A percentile compares a stretch with the other conserved stretches of the same genome.
These are phyloP conservation scores for Malus hybrid DNA, from an alignment of 331 rosid species.

Conservation along the genomic window DNA sequence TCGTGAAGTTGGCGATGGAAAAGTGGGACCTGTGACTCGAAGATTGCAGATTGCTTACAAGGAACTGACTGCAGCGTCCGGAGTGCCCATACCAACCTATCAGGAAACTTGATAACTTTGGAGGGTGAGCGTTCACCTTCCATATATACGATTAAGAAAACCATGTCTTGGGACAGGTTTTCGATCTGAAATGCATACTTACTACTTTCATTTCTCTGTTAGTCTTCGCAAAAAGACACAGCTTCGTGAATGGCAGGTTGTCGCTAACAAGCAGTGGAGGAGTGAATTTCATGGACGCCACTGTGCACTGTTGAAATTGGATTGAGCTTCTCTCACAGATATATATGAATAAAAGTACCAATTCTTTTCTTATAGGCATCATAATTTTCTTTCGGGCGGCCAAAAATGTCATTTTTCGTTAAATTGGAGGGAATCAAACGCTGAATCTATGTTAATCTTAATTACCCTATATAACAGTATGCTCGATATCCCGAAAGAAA, in stretches of 20 bases:
- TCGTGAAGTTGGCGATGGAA: constrained; percentile 65
- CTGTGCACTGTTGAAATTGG: not conserved
- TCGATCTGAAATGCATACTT: not conserved
- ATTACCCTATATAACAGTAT: too few species aligned
- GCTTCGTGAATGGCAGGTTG: not conserved
- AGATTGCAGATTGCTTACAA: constrained; percentile 65
- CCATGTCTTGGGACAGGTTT: not conserved
- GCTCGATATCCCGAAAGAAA: too few species aligned
- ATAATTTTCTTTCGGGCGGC: too few species aligned
- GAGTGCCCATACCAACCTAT: constrained; percentile 64
- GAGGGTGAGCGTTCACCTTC: too few species aligned
- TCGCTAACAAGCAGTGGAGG: not conserved
- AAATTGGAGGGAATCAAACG: too few species aligned
- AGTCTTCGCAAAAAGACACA: not conserved
- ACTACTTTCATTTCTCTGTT: not conserved
- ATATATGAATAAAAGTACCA: not conserved
- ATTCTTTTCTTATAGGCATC: too few species aligned
- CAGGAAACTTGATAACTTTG: not conserved
- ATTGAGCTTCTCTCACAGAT: not conserved
- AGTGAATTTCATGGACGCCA: not conserved
- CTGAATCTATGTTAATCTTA: too few species aligned
- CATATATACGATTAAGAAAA: not conserved
- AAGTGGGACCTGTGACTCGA: constrained; percentile 64
- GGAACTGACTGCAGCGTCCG: constrained; percentile 54
- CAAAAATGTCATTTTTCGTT: too few species aligned